Percentiles rank a stretch among this genome's conserved stretches.
Evolutionary conservation across 139 green algal species (phyloP).

Genomic region (Auxenochlorella pyrenoidosa): DNA sequence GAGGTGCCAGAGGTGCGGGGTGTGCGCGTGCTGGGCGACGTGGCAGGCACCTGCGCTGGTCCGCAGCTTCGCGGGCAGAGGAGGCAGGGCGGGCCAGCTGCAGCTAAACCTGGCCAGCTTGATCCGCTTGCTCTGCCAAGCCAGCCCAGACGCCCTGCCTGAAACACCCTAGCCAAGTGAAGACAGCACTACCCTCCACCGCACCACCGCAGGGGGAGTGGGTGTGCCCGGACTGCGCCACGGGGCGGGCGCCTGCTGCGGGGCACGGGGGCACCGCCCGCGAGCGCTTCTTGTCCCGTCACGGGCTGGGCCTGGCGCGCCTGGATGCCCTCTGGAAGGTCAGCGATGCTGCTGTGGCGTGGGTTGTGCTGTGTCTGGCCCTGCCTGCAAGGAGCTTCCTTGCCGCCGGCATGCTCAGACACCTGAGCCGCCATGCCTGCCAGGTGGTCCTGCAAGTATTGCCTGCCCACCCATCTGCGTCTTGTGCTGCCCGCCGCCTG

Average conservation of each 20-base stretch:
- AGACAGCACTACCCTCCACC: too few species aligned
- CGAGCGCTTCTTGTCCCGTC: conserved; percentile 62
- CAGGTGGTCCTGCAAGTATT: too few species aligned
- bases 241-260: conserved; percentile 8
- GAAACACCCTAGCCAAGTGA: too few species aligned
- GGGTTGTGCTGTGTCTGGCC: not conserved
- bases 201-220: conserved; percentile 68
- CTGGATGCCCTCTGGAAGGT: conserved; percentile 62
- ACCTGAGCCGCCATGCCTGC: too few species aligned
- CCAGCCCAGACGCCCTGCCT: too few species aligned
- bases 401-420: too few species aligned
- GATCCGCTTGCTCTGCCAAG: too few species aligned
- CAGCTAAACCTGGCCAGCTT: too few species aligned
- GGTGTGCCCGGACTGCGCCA: conserved; percentile 71
- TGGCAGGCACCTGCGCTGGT: too few species aligned
- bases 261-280: conserved; percentile 38
- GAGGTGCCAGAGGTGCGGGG: conserved; percentile 72
- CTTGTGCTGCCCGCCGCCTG: not conserved
- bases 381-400: too few species aligned
- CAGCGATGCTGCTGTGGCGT: not conserved
- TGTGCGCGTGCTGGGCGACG: not conserved
- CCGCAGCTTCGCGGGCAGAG: too few species aligned
- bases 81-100: too few species aligned
- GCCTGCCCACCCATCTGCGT: not conserved
- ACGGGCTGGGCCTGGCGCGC: conserved; percentile 54